phyloP scores from a whole-genome alignment of 2,329 filamentous ascomycete genomes.

The Xylaria hypoxylon region DNA sequence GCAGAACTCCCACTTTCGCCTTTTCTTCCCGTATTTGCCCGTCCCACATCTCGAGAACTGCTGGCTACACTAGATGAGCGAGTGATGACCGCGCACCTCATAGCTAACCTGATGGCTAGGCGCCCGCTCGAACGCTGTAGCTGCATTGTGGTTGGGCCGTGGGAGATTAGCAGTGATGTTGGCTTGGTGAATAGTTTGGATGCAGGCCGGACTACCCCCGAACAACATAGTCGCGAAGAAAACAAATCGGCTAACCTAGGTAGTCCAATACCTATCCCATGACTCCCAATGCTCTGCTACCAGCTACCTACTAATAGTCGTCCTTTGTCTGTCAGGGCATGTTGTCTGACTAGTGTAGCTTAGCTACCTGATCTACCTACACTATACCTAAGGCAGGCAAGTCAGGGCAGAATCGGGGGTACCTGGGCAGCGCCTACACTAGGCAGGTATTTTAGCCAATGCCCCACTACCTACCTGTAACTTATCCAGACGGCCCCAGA shows the following conservation, averaged over 20 bases:
- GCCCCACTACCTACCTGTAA: not conserved
- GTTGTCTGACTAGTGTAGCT: too few species aligned
- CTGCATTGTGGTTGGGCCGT: slow-evolving; percentile 41
- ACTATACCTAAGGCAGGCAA: not conserved
- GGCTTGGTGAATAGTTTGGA: slow-evolving; percentile 33
- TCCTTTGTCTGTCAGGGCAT: too few species aligned
- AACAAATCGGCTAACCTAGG: slow-evolving; percentile 8
- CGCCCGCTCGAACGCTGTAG: slow-evolving; percentile 42
- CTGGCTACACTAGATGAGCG: slow-evolving; percentile 15
- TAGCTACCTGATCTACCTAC: too few species aligned
- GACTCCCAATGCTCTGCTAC: not conserved
- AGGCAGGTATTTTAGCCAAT: too few species aligned
- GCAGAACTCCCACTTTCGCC: slow-evolving; percentile 22
- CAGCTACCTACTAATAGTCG: too few species aligned
- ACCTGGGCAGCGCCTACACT: not conserved
- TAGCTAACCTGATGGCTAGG: slow-evolving; percentile 44
- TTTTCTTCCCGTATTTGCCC: slow-evolving; percentile 20
- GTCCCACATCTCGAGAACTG: slow-evolving; percentile 28
- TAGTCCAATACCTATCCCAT: slow-evolving; percentile 19
- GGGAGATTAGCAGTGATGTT: slow-evolving; percentile 49
- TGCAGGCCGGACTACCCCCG: slow-evolving; percentile 17
- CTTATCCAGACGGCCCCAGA: not conserved
- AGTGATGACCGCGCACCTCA: slow-evolving; percentile 33
- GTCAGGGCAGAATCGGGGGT: not conserved
- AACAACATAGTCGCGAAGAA: not conserved